Evolutionary conservation across 371 early-diverging fungal species (phyloP), one percentile per base, ranked within the genome.

Genomic region (Mucor racemosus): DNA sequence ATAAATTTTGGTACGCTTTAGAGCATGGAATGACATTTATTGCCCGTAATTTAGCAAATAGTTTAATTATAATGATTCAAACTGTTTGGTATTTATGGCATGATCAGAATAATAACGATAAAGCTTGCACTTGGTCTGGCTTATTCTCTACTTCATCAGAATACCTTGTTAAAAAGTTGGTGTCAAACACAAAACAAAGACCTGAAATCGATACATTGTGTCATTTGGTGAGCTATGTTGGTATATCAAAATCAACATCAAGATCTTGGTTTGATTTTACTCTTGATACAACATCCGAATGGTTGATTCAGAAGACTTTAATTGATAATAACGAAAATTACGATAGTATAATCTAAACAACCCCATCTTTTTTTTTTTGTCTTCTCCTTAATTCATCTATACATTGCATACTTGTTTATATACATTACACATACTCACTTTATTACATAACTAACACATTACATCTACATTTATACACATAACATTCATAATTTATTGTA

Each of bases 201-300:
- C 60, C 64, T 0, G 72, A 71, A 50, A 34, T 71, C 4, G 60
- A 67, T 3, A 36, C 17, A 5, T 13, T 71, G 14, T 71, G 64
- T 26, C 50, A 41, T 6, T 46, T 50, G 48, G 17, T 64, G 4
- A 64, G 67, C 19, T 71, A 60, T 38, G 21, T 57, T n/a, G 72
- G 72, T 34, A 60, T 71, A 10, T 60, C 67, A 0, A 53, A 54
- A 33, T 7, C 53, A 15, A 64, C 64, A 8, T 46, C 67, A 31
- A 65, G 50, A 26, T 11, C 64, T 7, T 71, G 64, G 60, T n/a
- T 71, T 33, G 67, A 71, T 17, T 26, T 26, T 1, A 60, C 59
- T 11, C 13, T 71, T 3, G 72, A 71, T 57, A 44, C 66, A 38
- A 71, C 67, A 9, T 59, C 66, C 8, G 71, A 66, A 50, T 71